phyloP scores from a whole-genome alignment of 2,329 filamentous ascomycete species.

The Ramichloridium luteum region DNA sequence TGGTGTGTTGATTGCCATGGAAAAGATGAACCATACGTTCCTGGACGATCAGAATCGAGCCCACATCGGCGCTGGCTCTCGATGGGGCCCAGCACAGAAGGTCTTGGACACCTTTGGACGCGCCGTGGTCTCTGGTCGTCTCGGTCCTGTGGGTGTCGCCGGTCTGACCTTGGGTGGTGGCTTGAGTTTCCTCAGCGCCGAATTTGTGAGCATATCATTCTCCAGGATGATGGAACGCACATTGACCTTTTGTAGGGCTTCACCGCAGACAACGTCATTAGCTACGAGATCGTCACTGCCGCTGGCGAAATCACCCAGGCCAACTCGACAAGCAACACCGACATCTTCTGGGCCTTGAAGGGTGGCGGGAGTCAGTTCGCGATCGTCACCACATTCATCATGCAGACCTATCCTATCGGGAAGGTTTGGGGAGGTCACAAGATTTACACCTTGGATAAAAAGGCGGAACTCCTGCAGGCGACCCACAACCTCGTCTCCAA shows the following conservation, averaged over 20 bases:
- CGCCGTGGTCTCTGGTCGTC: conserved; percentile 15
- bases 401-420: conserved; percentile 12
- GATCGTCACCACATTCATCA: conserved; percentile 29
- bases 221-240: conserved; percentile 25
- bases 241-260: conserved; percentile 11
- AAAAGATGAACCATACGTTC: conserved; percentile 31
- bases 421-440: conserved; percentile 38
- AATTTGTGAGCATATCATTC: conserved; percentile 22
- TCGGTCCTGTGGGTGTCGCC: conserved; percentile 18
- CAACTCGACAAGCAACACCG: conserved; percentile 15
- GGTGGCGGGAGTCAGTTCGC: conserved; percentile 19
- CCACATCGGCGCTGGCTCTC: conserved; percentile 15
- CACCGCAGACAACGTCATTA: conserved; percentile 18
- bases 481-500: conserved; percentile 42
- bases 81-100: conserved; percentile 15
- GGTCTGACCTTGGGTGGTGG: conserved; percentile 22
- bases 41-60: conserved; percentile 20
- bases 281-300: conserved; percentile 22
- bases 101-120: conserved; percentile 13
- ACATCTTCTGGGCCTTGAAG: conserved; percentile 18
- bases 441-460: conserved; percentile 28
- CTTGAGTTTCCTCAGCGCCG: conserved; percentile 14
- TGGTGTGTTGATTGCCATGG: conserved; percentile 33
- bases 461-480: conserved; percentile 29
- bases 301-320: conserved; percentile 15